Evolutionary conservation across 306 rosid genomes (phyloP).

Genomic region (Acacia crassicarpa): DNA sequence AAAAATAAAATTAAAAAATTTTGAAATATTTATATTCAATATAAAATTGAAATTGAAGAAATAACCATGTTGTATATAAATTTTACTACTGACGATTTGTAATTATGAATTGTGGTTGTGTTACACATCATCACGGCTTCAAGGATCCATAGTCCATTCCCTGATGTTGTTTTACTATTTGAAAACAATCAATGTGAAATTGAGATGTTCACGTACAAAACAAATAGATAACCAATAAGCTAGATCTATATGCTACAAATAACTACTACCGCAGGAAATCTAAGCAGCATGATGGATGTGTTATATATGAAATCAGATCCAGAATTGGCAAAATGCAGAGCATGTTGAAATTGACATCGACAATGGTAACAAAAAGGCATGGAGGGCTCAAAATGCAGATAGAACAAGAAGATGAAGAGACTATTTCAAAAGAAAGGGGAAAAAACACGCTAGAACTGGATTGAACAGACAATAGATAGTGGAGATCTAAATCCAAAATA

Average conservation of each 20-base stretch:
- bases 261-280: neutral
- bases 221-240: neutral
- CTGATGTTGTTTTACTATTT: neutral
- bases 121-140: neutral
- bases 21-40: neutral
- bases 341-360: slow-evolving; percentile 8
- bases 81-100: neutral
- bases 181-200: neutral
- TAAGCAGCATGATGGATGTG: neutral
- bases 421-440: neutral
- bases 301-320: neutral
- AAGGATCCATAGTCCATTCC: neutral
- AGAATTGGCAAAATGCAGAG: neutral
- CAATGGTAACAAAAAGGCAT: neutral
- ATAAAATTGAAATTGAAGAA: neutral
- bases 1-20: neutral
- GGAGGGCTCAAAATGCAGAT: neutral
- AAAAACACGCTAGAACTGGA: neutral
- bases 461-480: neutral
- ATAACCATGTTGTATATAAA: neutral
- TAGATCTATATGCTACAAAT: slow-evolving; percentile 17
- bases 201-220: neutral
- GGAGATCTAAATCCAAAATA: slow-evolving; percentile 31
- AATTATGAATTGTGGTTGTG: neutral
- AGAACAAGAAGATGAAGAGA: neutral